Evolutionary conservation across 139 green algal species (phyloP), one percentile per base, ranked within the genome.

Genomic region (Chlorella sp.): DNA sequence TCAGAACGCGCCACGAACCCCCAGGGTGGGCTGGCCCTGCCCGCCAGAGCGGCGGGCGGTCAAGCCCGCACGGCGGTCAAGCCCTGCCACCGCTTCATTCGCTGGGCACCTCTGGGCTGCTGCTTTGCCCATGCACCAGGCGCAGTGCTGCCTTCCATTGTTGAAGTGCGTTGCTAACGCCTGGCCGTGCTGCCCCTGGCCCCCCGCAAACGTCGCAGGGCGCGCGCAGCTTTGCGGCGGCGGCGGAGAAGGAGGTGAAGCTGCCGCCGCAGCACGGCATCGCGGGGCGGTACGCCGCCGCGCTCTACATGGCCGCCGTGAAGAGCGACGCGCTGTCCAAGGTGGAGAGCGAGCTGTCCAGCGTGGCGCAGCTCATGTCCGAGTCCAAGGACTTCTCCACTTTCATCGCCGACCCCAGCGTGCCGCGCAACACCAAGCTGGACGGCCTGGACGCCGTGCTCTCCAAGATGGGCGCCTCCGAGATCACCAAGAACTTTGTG

Each of bases 401-500:
- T 36, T 93, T 94, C 78, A 65, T 94, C 9, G 67, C 41, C 24
- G 91, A 94, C 77, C 91, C 89, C 76, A 84, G 69, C 34, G 76
- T 93, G 65, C 85, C 88, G n/a, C 83, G 82, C 40, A 76, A 82
- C 40, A 68, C 77, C 51, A 89, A 90, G 60, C 43, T 76, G 2
- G 78, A 76, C 26, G 84, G 68, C 17, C 80, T 94, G 60, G 62
- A 87, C 24, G 64, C 82, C 44, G 73, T 94, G 24, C 80, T 94
- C 64, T 70, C 76, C 1, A 83, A 90, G 30, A 76, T 90, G 68
- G 86, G 87, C 32, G 88, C 93, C 36, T 84, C 68, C 48, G 84
- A 93, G 40, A 80, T 91, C 56, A 95, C 92, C 62, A 91, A 86
- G 65, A 87, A 87, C 41, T 95, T 95, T 67, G 65, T 95, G 17